These are phyloP conservation scores for Aureobasidium uvarum DNA, from an alignment of 2,329 filamentous ascomycete species.

Conservation along the genomic window DNA sequence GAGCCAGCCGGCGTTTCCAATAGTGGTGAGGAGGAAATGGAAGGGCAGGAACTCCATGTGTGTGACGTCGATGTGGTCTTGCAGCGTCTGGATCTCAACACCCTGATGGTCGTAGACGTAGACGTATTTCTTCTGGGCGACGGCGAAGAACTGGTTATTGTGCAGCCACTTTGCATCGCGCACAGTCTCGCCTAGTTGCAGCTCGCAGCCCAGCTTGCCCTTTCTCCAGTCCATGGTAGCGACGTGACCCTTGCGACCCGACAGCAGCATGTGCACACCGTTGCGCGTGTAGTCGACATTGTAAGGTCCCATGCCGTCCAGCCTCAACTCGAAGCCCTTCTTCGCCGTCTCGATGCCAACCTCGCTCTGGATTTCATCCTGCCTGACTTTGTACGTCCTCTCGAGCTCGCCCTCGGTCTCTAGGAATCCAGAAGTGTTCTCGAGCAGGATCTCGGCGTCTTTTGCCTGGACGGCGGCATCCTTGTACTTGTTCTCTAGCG, in stretches of 20 bases:
- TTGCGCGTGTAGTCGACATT: conserved; percentile 85
- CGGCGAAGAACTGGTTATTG: conserved; percentile 91
- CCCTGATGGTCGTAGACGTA: conserved; percentile 95
- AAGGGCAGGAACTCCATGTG: conserved; percentile 96
- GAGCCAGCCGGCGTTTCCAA: conserved; percentile 77
- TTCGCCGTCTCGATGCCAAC: conserved; percentile 82
- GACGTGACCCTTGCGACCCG: conserved; percentile 88
- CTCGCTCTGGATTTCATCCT: conserved; percentile 74
- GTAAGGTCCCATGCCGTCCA: conserved; percentile 83
- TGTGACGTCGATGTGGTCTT: conserved; percentile 85
- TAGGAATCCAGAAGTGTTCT: conserved; percentile 80
- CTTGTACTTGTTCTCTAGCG: conserved; percentile 78
- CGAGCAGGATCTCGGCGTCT: conserved; percentile 90
- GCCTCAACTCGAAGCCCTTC: conserved; percentile 86
- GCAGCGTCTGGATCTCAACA: conserved; percentile 87
- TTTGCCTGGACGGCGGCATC: conserved; percentile 80
- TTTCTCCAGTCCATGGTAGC: conserved; percentile 96
- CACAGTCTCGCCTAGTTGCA: conserved; percentile 87
- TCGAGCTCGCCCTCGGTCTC: conserved; percentile 88
- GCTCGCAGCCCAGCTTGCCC: conserved; percentile 84
- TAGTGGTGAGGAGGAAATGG: conserved; percentile 87
- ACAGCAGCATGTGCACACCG: conserved; percentile 79
- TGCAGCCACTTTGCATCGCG: conserved; percentile 89
- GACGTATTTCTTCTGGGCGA: conserved; percentile 92
- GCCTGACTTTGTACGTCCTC: conserved; percentile 85